Conservation (phyloP, 1,139 yeast species). For the Geotrichum carabidarum region DNA sequence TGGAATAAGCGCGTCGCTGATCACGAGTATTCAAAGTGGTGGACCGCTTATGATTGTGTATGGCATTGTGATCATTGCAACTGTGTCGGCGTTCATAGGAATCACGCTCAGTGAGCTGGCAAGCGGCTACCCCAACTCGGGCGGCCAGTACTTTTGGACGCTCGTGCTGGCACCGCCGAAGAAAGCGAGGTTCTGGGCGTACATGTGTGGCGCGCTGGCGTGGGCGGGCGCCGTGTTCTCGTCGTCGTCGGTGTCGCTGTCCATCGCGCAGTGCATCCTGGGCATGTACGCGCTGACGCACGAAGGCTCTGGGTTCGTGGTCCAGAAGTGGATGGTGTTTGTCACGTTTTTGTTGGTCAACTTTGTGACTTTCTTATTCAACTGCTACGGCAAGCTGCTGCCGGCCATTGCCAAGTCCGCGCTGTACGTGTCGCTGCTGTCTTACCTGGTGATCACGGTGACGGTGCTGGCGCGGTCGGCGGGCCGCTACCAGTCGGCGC, state of each 20-base stretch:
- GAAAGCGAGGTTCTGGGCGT: constrained; percentile 47
- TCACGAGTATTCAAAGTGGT: constrained; percentile 47
- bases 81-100: constrained; percentile 44
- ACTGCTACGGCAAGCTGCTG: constrained; percentile 38
- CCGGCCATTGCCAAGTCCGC: constrained; percentile 43
- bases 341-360: constrained; percentile 41
- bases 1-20: constrained; percentile 49
- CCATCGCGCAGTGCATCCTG: constrained; percentile 47
- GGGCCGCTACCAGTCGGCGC: constrained; percentile 46
- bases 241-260: constrained; percentile 50
- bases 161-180: constrained; percentile 50
- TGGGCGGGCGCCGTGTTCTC: constrained; percentile 58
- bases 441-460: constrained; percentile 48
- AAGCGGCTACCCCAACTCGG: constrained; percentile 52
- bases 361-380: constrained; percentile 34
- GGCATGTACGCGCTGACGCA: constrained; percentile 48
- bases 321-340: constrained; percentile 47
- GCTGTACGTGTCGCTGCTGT: constrained; percentile 46
- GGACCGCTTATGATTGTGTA: constrained; percentile 49
- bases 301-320: constrained; percentile 37
- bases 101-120: constrained; percentile 49
- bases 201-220: constrained; percentile 52
- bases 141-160: constrained; percentile 61
- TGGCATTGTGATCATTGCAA: constrained; percentile 49
- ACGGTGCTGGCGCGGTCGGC: constrained; percentile 47